Conservation (phyloP, 1,284 basidiomycete genomes). For the Ustilago trichophora region DNA sequence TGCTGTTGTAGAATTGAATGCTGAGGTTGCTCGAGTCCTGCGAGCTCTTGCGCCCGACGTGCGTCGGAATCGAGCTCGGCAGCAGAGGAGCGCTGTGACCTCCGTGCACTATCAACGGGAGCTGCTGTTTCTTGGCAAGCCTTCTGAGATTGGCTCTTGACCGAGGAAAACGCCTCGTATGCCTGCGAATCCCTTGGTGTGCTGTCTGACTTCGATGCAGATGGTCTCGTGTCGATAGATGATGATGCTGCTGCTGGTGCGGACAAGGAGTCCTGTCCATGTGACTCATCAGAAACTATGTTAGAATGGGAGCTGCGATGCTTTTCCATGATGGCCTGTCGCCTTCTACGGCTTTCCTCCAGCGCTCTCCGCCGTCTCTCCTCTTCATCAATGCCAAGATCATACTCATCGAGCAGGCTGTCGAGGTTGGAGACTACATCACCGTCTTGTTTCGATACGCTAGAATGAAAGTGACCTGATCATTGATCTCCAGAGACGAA, state of each 20-base stretch:
- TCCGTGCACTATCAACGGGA: not conserved
- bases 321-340: slow-evolving; percentile 47
- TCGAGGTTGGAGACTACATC: slow-evolving; percentile 7
- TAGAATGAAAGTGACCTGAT: too few species aligned
- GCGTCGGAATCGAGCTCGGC: slow-evolving; percentile 46
- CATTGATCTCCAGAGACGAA: too few species aligned
- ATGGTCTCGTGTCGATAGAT: too few species aligned
- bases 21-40: slow-evolving; percentile 25
- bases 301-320: slow-evolving; percentile 16
- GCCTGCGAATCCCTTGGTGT: not conserved
- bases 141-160: slow-evolving; percentile 1
- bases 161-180: slow-evolving; percentile 10
- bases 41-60: slow-evolving; percentile 37
- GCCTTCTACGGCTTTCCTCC: slow-evolving; percentile 51
- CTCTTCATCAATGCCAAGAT: slow-evolving; percentile 30
- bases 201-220: too few species aligned
- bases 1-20: not conserved
- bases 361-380: slow-evolving; percentile 18
- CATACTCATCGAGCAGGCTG: slow-evolving; percentile 23
- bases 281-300: too few species aligned
- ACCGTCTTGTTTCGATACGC: not conserved
- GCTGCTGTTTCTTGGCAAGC: not conserved
- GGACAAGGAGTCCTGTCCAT: too few species aligned
- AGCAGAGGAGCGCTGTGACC: slow-evolving; percentile 23
- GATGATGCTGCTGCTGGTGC: too few species aligned